phyloP scores from a whole-genome alignment of 2,329 filamentous ascomycete species.

The Claviceps purpurea region DNA sequence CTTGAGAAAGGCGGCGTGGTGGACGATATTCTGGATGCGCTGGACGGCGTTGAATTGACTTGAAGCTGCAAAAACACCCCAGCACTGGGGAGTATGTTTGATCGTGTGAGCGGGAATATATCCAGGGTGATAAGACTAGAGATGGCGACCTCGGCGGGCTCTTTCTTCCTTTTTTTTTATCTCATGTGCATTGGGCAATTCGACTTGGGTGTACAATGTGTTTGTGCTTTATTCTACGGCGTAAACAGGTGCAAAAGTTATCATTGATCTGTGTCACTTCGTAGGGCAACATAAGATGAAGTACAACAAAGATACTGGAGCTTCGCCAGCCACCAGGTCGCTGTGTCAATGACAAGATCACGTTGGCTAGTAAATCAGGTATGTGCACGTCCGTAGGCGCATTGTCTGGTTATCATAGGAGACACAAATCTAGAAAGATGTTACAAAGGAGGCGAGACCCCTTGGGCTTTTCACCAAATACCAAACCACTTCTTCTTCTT shows the following conservation, averaged over 20 bases:
- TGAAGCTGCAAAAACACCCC: slow-evolving; percentile 17
- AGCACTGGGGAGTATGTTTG: not conserved
- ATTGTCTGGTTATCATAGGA: not conserved
- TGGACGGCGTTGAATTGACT: slow-evolving; percentile 61
- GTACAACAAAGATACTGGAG: not conserved
- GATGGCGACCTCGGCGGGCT: not conserved
- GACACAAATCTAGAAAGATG: not conserved
- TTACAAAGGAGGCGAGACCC: not conserved
- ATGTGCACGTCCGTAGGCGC: not conserved
- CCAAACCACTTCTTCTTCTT: slow-evolving; percentile 68
- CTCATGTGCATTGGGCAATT: not conserved
- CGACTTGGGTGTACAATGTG: not conserved
- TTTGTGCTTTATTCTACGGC: not conserved
- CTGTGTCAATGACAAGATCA: not conserved
- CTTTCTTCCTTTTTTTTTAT: not conserved
- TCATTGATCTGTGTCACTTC: not conserved
- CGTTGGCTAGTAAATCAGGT: not conserved
- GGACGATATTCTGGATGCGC: slow-evolving; percentile 69
- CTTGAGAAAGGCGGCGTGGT: slow-evolving; percentile 67
- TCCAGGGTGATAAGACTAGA: not conserved
- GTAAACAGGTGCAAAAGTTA: not conserved
- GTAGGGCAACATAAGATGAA: not conserved
- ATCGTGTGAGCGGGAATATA: not conserved
- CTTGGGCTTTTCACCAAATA: slow-evolving; percentile 46
- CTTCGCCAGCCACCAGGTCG: not conserved